Conservation (phyloP, 1,139 yeast species). For the Pneumocystis carinii region DNA sequence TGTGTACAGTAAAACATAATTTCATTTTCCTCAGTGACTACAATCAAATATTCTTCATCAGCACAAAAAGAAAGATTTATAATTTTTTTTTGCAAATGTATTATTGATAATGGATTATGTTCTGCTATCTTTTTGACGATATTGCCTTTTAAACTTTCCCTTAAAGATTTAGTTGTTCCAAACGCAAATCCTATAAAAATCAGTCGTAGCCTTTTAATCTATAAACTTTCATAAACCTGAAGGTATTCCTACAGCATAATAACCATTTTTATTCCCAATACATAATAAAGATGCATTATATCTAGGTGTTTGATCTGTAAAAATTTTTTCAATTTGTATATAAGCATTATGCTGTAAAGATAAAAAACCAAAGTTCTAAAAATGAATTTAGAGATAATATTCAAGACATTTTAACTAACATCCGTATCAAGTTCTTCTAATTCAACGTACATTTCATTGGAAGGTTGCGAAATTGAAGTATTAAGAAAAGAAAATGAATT, state of each 20-base stretch:
- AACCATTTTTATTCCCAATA: neutral
- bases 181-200: neutral
- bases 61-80: conserved; percentile 9
- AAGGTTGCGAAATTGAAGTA: neutral
- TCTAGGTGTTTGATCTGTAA: neutral
- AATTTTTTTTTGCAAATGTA: neutral
- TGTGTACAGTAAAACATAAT: conserved; percentile 1
- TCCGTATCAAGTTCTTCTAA: neutral
- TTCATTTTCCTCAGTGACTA: conserved; percentile 3
- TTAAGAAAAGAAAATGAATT: neutral
- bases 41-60: conserved; percentile 7
- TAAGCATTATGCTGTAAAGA: neutral
- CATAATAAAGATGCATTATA: neutral
- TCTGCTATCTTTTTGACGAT: neutral
- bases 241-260: neutral
- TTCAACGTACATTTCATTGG: neutral
- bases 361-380: neutral
- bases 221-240: neutral
- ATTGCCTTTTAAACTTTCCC: neutral
- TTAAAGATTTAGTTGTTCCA: neutral
- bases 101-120: neutral
- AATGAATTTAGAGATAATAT: neutral
- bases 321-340: neutral
- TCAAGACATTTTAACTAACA: neutral
- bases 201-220: neutral